phyloP scores from a whole-genome alignment of 2,329 filamentous ascomycete genomes.

The Tolypocladium paradoxum region DNA sequence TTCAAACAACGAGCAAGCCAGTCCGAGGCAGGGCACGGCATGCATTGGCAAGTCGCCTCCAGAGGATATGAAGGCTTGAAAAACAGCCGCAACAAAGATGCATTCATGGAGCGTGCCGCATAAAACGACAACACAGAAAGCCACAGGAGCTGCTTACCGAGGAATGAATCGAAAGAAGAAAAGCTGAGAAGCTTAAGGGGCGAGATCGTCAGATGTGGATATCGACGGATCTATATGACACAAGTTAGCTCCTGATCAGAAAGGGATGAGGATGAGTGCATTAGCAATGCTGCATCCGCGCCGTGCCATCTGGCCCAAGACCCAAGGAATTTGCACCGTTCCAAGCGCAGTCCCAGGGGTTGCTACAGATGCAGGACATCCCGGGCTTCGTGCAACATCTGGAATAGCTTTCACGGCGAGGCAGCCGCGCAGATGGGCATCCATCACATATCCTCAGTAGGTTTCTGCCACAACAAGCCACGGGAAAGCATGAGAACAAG shows the following conservation, averaged over 20 bases:
- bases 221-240: slow-evolving; percentile 12
- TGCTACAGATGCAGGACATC: no score
- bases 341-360: no score
- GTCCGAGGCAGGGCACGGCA: neutral
- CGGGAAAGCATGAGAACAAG: neutral
- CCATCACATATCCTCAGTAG: no score
- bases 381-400: no score
- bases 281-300: no score
- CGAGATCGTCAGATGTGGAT: slow-evolving; percentile 10
- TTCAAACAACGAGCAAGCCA: neutral
- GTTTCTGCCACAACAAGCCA: no score
- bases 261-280: neutral
- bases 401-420: no score
- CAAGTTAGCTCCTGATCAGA: neutral
- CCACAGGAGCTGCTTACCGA: neutral
- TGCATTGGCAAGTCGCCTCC: neutral
- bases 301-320: no score
- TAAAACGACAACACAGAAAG: no score
- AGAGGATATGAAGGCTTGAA: neutral
- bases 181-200: neutral
- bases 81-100: neutral
- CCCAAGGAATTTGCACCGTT: no score
- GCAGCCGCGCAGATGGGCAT: no score
- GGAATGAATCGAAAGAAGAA: neutral
- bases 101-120: neutral